A percentile compares a stretch with the other conserved stretches of the same genome.
Evolutionary conservation across 73 alveolate genomes (phyloP).

Genomic region (Effrenium voratum): DNA sequence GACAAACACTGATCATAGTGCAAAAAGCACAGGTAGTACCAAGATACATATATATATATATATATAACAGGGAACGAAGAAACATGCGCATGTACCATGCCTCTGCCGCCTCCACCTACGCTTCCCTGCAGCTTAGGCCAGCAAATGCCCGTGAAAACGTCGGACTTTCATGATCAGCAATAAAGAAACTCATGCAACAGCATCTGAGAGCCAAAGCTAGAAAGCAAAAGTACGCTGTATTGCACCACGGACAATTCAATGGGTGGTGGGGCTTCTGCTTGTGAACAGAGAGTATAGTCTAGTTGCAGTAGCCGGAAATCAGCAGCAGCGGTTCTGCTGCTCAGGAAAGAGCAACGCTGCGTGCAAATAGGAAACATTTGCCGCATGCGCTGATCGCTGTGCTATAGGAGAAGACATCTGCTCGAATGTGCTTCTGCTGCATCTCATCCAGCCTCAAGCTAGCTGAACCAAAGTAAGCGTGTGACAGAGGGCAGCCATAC

Average conservation of each 20-base stretch:
- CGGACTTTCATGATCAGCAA: too few species aligned
- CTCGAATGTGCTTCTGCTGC: background rate
- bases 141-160: background rate
- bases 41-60: background rate
- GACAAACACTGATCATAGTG: background rate
- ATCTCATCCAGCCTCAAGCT: slow-evolving; percentile 3
- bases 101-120: background rate
- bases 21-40: background rate
- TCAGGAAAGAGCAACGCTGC: too few species aligned
- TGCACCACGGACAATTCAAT: too few species aligned
- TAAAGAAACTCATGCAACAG: too few species aligned
- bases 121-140: background rate
- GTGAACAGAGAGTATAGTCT: too few species aligned
- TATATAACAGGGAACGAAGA: background rate
- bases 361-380: background rate
- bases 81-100: background rate
- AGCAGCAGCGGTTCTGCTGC: too few species aligned
- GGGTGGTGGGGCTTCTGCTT: too few species aligned
- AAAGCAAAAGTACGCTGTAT: too few species aligned
- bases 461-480: too few species aligned
- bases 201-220: too few species aligned
- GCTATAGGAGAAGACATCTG: background rate
- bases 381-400: slow-evolving; percentile 53
- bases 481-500: too few species aligned
- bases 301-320: too few species aligned